phyloP scores from a whole-genome alignment of 345 rosid species.

The Eucalyptus dawsonii region DNA sequence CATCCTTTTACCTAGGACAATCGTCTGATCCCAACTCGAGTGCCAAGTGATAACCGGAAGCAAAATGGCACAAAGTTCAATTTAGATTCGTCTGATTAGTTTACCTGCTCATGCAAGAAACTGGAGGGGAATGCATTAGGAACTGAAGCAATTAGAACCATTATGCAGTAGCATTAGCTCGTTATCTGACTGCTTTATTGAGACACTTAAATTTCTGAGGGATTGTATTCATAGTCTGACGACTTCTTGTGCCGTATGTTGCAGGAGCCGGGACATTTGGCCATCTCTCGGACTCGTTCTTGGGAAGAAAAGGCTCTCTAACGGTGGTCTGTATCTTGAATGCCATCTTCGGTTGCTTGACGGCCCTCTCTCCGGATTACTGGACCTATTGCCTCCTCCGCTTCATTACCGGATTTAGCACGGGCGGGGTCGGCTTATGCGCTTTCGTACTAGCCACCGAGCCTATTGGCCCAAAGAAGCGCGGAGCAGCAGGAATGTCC shows the following conservation, averaged over 20 bases:
- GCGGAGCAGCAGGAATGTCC: slow-evolving; percentile 91
- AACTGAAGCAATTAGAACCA: not conserved
- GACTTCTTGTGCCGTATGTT: not conserved
- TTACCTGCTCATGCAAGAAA: not conserved
- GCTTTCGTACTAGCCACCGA: slow-evolving; percentile 87
- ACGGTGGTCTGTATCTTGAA: slow-evolving; percentile 63
- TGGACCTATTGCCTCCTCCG: slow-evolving; percentile 54
- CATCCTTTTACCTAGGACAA: not conserved
- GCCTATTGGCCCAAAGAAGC: slow-evolving; percentile 73
- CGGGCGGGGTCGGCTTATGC: slow-evolving; percentile 82
- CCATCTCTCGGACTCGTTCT: slow-evolving; percentile 75
- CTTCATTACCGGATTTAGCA: slow-evolving; percentile 77
- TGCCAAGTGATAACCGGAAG: not conserved
- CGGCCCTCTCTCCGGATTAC: slow-evolving; percentile 67
- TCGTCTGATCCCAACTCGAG: not conserved
- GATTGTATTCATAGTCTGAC: not conserved
- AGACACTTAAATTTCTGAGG: not conserved
- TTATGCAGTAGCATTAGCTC: not conserved
- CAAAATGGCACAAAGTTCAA: not conserved
- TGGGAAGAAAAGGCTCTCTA: slow-evolving; percentile 92
- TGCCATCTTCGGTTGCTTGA: slow-evolving; percentile 61
- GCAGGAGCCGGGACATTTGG: slow-evolving; percentile 95
- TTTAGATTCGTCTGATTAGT: not conserved
- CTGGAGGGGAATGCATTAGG: not conserved
- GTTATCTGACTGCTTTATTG: not conserved